Evolutionary conservation across 768 basidiomycete species (phyloP), one percentile per base, ranked within the genome.

Genomic region (Kwoniella bestiolae): DNA sequence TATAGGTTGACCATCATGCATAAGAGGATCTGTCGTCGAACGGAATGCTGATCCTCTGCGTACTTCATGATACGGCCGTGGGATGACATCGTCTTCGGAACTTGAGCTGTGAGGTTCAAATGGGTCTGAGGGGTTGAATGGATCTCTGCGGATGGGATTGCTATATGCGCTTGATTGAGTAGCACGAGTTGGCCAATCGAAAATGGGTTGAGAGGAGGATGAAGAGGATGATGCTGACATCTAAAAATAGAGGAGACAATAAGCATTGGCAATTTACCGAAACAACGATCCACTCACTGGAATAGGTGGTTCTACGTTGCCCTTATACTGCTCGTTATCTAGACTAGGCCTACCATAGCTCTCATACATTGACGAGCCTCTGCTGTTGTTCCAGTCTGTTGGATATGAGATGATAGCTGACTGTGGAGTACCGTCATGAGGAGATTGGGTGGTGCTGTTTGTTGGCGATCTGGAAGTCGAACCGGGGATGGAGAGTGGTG

Each of bases 141-240:
- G 70, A 45, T 69, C 73, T 25, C 58, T 28, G 5, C 58, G 69
- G 12, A 50, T 44, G 3, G 51, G 61, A n/a, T 63, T 32, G 41
- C 44, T 28, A 18, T 63, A 52, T n/a, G 62, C 28, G 18, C 18
- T 47, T 60, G 60, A 23, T 28, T 47, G 68, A 60, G 46, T 44
- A 2, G 31, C 29, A 16, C 16, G 45, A 26, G 50, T 29, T 12
- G 65, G 64, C 73, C 73, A 71, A 25, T 60, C 35, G 56, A 71
- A 74, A 12, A 66, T 47, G 9, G 70, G 70, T 35, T 71, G 63
- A 9, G 70, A 69, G 8, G 73, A 69, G 3, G 73, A 69, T 9
- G 73, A 74, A 45, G 73, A 71, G 28, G 70, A 71, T 25, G 70
- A 69, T 6, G 70, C 70, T 11, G 74, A 75, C 35, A 70, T 56